Evolutionary conservation across 2,329 filamentous ascomycete genomes (phyloP), one percentile per base, ranked within the genome.

Genomic region (Phialocephala sp.): DNA sequence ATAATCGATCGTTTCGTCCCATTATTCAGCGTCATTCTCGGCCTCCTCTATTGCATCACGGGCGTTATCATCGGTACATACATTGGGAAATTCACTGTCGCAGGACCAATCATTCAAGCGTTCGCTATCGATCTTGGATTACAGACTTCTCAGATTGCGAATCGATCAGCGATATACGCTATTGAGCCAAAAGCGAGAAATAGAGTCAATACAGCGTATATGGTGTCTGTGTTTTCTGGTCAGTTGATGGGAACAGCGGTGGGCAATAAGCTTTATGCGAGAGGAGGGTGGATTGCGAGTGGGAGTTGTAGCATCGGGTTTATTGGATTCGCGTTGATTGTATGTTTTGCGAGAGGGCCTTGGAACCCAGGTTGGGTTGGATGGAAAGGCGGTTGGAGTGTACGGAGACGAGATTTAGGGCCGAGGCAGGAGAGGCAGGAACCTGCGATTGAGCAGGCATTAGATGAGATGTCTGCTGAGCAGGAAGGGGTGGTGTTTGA

Each of bases 141-240:
- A 66, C 91, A 93, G 77, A 90, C 88, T 0, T 83, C 86, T 0
- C 90, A 93, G 75, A 90, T 93, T 37, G 89, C 90, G 1, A 93
- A 94, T 72, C 81, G 92, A 0, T 83, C 84, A 0, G 83, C 86
- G 4, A 91, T 95, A 22, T 94, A 92, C 71, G 79, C 81, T 1
- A 87, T 94, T 24, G 89, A 90, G 61, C 88, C 91, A 0, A 88
- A 87, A 66, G 88, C 89, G 0, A 80, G 90, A 4, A 95, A 93
- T 77, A 79, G 92, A 3, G 85, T 94, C 27, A 95, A 95, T 74
- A 93, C 91, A 0, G 90, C 89, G 0, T 95, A 93, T 73, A 95
- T 94, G 92, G 83, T 93, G 0, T 83, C 84, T 8, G 87, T 86
- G 0, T 94, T 94, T 72, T 87, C 85, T 35, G 92, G 92, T 0